These are phyloP conservation scores for Borovskyia barvae DNA, from an alignment of 208 protist genomes.

Conservation along the genomic window DNA sequence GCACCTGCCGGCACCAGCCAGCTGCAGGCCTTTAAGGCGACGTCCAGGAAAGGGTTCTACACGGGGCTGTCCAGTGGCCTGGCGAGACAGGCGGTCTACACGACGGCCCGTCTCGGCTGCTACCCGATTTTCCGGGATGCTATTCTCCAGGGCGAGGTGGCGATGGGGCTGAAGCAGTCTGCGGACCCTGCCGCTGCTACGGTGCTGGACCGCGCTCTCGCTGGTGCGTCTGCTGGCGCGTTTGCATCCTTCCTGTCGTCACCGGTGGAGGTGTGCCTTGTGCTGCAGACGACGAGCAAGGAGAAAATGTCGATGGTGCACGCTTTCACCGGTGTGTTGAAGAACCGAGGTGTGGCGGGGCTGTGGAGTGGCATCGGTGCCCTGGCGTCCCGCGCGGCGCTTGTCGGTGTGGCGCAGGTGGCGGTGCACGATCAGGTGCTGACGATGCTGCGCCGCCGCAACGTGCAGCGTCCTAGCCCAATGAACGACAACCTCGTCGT, in stretches of 20 bases:
- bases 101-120: slow-evolving; percentile 81
- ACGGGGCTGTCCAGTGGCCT: slow-evolving; percentile 79
- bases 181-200: slow-evolving; percentile 54
- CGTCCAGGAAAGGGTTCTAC: slow-evolving; percentile 71
- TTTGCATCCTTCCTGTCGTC: slow-evolving; percentile 87
- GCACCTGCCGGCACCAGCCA: slow-evolving; percentile 48
- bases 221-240: slow-evolving; percentile 70
- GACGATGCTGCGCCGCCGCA: slow-evolving; percentile 58
- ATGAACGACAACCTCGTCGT: slow-evolving; percentile 75
- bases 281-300: slow-evolving; percentile 86
- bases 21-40: slow-evolving; percentile 39
- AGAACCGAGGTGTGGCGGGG: slow-evolving; percentile 50
- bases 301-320: slow-evolving; percentile 50
- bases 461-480: slow-evolving; percentile 26
- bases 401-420: slow-evolving; percentile 90
- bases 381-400: slow-evolving; percentile 71
- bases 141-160: slow-evolving; percentile 50
- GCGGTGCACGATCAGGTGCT: slow-evolving; percentile 92
- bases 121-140: slow-evolving; percentile 89
- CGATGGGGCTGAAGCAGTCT: slow-evolving; percentile 31
- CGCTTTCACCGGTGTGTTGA: slow-evolving; percentile 44
- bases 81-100: slow-evolving; percentile 90
- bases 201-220: slow-evolving; percentile 70
- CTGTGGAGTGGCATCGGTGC: slow-evolving; percentile 87
- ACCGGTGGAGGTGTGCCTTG: slow-evolving; percentile 88